Conservation (phyloP, 495 filamentous ascomycete species). For the Penicillium daleae region DNA sequence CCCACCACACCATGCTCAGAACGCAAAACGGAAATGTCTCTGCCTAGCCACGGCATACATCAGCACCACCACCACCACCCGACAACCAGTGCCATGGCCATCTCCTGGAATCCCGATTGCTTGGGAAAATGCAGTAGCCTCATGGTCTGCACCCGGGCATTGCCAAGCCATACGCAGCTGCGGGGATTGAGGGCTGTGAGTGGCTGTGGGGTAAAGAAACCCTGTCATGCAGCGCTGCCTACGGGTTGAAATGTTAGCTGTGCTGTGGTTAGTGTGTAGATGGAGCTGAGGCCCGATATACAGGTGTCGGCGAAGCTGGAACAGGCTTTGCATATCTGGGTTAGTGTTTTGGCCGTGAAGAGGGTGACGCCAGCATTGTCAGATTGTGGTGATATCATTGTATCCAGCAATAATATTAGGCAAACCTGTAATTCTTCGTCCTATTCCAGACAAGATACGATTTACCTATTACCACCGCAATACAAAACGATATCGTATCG, state of each 20-base stretch:
- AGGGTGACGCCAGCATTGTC: background rate
- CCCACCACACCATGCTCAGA: background rate
- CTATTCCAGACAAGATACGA: background rate
- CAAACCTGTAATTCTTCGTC: background rate
- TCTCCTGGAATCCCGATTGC: no score
- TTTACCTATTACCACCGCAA: background rate
- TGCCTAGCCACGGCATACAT: conserved; percentile 5
- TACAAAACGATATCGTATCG: background rate
- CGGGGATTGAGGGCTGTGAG: conserved; percentile 3
- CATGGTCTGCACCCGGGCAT: background rate
- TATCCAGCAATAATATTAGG: no score
- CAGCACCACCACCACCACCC: no score
- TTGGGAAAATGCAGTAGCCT: background rate
- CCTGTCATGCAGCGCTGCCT: background rate
- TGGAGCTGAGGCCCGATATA: background rate
- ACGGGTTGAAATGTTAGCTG: no score
- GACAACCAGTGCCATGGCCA: no score
- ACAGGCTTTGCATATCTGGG: no score
- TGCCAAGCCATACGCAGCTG: background rate
- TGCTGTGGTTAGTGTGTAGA: no score
- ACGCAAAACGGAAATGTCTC: conserved; percentile 1
- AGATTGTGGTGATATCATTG: background rate
- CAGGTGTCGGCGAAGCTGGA: background rate
- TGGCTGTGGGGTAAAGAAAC: background rate
- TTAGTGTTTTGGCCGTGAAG: background rate